phyloP scores from a whole-genome alignment of 306 rosid genomes.

The Glycyrrhiza uralensis region DNA sequence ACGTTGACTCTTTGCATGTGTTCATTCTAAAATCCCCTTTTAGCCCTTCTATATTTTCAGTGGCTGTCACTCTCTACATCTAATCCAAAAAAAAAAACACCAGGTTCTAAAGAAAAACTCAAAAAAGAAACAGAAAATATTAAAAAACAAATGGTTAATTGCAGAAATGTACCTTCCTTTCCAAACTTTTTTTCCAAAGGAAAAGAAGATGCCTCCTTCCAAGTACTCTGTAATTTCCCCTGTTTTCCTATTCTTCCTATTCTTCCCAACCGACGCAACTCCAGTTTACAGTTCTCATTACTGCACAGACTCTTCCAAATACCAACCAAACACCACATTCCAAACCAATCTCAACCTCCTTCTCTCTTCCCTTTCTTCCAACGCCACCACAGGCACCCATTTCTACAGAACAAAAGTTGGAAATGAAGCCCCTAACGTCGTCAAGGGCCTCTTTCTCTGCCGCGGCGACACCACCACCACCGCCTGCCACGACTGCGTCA shows the following conservation, averaged over 20 bases:
- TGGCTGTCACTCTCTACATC: background rate
- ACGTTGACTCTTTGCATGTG: background rate
- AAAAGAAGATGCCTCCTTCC: constrained; percentile 21
- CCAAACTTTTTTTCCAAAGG: background rate
- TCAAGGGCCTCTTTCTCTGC: constrained; percentile 52
- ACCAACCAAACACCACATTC: constrained; percentile 39
- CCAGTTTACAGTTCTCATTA: background rate
- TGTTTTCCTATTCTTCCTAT: background rate
- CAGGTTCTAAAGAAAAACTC: background rate
- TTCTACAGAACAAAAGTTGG: constrained; percentile 27
- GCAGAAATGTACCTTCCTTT: background rate
- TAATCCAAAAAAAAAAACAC: background rate
- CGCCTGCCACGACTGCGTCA: constrained; percentile 37
- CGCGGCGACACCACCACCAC: constrained; percentile 36
- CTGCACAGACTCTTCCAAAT: constrained; percentile 29
- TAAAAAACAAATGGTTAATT: background rate
- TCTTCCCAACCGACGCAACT: background rate
- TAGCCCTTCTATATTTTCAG: background rate
- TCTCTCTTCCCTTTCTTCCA: constrained; percentile 43
- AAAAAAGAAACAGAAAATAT: background rate
- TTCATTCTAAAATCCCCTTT: background rate
- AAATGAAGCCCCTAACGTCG: background rate
- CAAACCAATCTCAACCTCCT: constrained; percentile 42
- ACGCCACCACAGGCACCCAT: constrained; percentile 24
- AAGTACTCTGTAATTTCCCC: constrained; percentile 1